These are phyloP conservation scores for Trametes maxima DNA, from an alignment of 768 basidiomycete species.

Conservation along the genomic window DNA sequence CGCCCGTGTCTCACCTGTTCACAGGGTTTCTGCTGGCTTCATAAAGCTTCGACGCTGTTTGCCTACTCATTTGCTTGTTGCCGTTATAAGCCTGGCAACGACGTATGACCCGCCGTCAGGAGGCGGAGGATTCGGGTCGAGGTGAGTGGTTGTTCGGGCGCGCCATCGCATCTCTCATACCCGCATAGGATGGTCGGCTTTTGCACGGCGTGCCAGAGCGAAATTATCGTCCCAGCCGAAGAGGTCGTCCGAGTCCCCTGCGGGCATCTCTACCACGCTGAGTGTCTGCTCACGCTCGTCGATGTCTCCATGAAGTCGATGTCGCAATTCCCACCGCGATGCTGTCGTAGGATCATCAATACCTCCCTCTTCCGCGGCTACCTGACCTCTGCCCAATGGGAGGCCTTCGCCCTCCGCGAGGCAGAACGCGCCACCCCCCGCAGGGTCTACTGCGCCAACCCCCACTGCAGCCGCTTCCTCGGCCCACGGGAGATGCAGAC, in stretches of 20 bases:
- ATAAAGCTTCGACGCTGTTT: no score
- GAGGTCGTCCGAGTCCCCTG: slow-evolving; percentile 24
- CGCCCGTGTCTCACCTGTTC: no score
- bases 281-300: slow-evolving; percentile 31
- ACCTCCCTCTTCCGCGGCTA: slow-evolving; percentile 19
- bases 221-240: background rate
- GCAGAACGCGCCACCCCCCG: slow-evolving; percentile 29
- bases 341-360: slow-evolving; percentile 31
- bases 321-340: slow-evolving; percentile 34
- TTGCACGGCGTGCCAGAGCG: slow-evolving; percentile 26
- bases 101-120: no score
- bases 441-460: slow-evolving; percentile 34
- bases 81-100: no score
- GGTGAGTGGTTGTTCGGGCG: background rate
- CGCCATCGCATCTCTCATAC: background rate
- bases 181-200: background rate
- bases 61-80: no score
- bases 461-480: slow-evolving; percentile 32
- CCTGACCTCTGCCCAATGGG: slow-evolving; percentile 12
- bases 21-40: no score
- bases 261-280: slow-evolving; percentile 30
- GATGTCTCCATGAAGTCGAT: slow-evolving; percentile 26
- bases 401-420: slow-evolving; percentile 23
- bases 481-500: slow-evolving; percentile 21
- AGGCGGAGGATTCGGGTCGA: background rate